These are phyloP conservation scores for Cylindrotheca closterium DNA, from an alignment of 108 stramenopile species.

Conservation along the genomic window DNA sequence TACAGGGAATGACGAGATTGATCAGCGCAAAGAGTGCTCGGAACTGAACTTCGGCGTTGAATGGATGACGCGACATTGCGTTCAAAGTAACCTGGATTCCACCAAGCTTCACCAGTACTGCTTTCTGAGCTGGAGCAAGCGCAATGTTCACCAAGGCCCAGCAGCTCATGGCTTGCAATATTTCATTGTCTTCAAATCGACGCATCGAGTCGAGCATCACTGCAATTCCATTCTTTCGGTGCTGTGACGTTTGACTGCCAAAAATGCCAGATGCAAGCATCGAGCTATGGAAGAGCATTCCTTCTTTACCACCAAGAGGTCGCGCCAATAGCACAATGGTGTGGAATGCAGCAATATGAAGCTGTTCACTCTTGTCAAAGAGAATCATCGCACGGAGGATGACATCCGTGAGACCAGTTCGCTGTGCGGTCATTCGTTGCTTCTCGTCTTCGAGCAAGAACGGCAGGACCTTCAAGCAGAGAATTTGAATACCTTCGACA, in stretches of 20 bases:
- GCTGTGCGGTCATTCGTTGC: constrained; percentile 76
- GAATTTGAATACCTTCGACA: constrained; percentile 84
- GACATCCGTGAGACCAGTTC: constrained; percentile 75
- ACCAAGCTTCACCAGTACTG: constrained; percentile 70
- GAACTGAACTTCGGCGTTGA: constrained; percentile 89
- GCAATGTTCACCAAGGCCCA: constrained; percentile 94
- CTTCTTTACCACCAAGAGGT: constrained; percentile 90
- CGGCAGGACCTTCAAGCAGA: constrained; percentile 79
- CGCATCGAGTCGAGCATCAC: constrained; percentile 89
- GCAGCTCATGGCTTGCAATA: constrained; percentile 93
- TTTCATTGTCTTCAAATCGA: constrained; percentile 64
- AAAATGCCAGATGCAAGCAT: constrained; percentile 44
- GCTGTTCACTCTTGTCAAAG: constrained; percentile 72
- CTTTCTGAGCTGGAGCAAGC: constrained; percentile 83
- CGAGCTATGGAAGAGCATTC: constrained; percentile 85
- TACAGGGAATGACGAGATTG: constrained; percentile 79
- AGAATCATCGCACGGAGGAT: constrained; percentile 84
- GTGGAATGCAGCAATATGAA: constrained; percentile 86
- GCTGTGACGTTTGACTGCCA: constrained; percentile 33
- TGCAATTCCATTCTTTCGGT: constrained; percentile 72
- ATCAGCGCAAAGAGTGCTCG: constrained; percentile 92
- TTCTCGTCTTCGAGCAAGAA: constrained; percentile 77
- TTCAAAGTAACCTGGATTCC: constrained; percentile 76
- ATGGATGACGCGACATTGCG: constrained; percentile 87
- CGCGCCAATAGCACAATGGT: constrained; percentile 89